Evolutionary conservation across 2,329 filamentous ascomycete species (phyloP), one percentile per base, ranked within the genome.

Genomic region (Rasamsonia emersonii): DNA sequence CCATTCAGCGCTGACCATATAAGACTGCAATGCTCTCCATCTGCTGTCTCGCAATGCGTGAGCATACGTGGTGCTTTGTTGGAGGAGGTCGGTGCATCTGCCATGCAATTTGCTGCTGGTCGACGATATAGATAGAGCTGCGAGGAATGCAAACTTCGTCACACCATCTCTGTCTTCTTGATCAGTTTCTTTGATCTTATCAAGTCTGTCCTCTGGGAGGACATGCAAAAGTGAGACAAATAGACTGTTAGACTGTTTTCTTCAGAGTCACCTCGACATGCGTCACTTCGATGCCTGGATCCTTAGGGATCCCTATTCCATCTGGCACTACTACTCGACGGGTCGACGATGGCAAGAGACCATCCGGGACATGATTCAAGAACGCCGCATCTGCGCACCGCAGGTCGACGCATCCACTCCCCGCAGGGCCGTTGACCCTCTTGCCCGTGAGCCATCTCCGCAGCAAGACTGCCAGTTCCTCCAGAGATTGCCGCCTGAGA

Each of bases 271-370:
- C 11, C 14, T 19, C 30, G 40, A 26, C 16, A 58, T 59, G 55
- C 53, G 56, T 28, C 56, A 59, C 37, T 59, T 59, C 40, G 56
- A 59, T 32, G 42, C 55, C 33, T 59, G 56, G 56, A 35, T 59
- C 38, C 41, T 59, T 13, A 53, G 56, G 14, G 55, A 59, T 32
- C 56, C 56, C 24, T 59, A 59, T 36, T 57, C 53, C 11, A 58
- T 59, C 40, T 58, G 50, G 39, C 55, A 59, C 32, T 59, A 58
- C 34, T 59, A 59, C 21, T 42, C 53, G 21, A 55, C 50, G 18
- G 52, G 53, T 4, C 51, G 46, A 17, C 45, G 49, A 28, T 59
- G 56, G 56, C 47, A 55, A 34, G 53, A 58, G 24, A 49, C 49
- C 5, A 36, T 59, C 25, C 52, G 54, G 23, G 44, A 48, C 17